Evolutionary conservation across 805 yeast genomes (phyloP).

Genomic region (Starmerella apis): DNA sequence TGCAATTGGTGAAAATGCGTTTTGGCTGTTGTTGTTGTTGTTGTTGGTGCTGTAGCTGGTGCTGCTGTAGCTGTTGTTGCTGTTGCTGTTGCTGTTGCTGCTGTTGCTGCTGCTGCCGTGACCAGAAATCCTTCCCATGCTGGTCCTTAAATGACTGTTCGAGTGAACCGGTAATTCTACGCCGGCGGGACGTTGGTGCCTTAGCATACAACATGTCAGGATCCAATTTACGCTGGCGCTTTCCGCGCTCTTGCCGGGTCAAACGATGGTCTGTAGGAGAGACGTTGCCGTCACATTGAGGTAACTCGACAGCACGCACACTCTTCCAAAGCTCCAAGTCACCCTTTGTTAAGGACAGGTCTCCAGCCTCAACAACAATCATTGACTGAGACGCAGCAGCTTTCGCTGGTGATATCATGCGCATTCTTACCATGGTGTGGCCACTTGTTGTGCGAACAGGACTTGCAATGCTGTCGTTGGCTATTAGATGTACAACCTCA

Average conservation of each 20-base stretch:
- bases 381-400: neutral
- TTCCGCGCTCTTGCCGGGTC: neutral
- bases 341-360: slow-evolving; percentile 9
- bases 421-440: neutral
- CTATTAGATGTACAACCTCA: neutral
- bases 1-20: slow-evolving; percentile 5
- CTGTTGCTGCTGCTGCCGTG: neutral
- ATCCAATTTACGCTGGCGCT: neutral
- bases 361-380: slow-evolving; percentile 10
- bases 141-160: neutral
- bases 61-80: neutral
- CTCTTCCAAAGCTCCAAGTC: slow-evolving; percentile 8
- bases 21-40: neutral
- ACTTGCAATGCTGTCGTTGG: neutral
- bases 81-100: neutral
- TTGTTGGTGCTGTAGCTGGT: neutral
- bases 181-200: neutral
- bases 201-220: too few relatives aligned
- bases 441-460: neutral
- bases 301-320: neutral
- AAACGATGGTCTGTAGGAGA: neutral
- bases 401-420: neutral
- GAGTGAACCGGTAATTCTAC: neutral
- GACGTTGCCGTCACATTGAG: neutral
- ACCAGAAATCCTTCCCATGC: too few relatives aligned